Evolutionary conservation across 2,329 filamentous ascomycete species (phyloP), one percentile per base, ranked within the genome.

Genomic region (Colletotrichum godetiae): DNA sequence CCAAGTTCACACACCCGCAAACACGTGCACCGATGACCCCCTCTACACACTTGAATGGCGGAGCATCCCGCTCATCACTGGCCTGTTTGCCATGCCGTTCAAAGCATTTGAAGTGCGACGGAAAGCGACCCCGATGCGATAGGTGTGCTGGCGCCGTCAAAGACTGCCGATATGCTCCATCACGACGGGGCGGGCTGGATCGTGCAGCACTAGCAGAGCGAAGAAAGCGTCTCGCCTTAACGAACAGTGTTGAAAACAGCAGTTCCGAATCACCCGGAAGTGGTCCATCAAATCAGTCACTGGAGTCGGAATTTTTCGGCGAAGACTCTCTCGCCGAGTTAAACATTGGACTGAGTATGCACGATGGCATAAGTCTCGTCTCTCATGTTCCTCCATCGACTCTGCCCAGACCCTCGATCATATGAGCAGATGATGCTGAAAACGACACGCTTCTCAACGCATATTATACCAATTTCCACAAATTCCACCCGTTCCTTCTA

Each of bases 71-170:
- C 52, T 82, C 80, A 0, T 79, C 81, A 2, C 75, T 86, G 65
- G 88, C 88, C 15, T 90, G 88, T 76, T 84, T 88, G 11, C 84
- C 85, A 33, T 89, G 88, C 72, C 84, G 88, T 24, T 85, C 81
- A 27, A 81, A 86, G 42, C 88, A 89, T 77, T 78, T 89, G 46
- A 88, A 88, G 76, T 90, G 88, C 77, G 86, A 89, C 76, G 87
- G 85, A 13, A 83, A 83, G 35, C 82, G 84, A 19, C 86, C 87
- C 5, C 83, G 81, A 60, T 88, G 87, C 72, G 79, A 76, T 10
- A 81, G 87, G 67, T 90, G 88, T 75, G 75, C 76, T 31, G 78
- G 81, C 11, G 83, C 86, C 56, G 80, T 81, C 10, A 84, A 84
- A 31, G 80, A 84, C 2, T 90, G 88, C 72, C 81, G 83, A 27